These are phyloP conservation scores for Coniochaeta hoffmannii DNA, from an alignment of 2,329 filamentous ascomycete species.

Conservation along the genomic window DNA sequence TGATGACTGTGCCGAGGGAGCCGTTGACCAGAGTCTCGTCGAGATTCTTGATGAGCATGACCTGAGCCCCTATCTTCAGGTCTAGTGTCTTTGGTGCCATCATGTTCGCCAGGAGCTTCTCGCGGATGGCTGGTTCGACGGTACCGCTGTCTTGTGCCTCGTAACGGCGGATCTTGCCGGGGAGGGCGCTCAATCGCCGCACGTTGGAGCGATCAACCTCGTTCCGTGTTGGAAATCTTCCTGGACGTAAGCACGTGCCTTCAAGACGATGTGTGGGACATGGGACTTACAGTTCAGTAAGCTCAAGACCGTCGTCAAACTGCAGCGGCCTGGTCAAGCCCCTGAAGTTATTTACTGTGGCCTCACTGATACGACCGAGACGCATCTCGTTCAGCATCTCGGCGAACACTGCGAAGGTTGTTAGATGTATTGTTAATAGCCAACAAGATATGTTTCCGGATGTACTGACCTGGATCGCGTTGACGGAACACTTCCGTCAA, in stretches of 20 bases:
- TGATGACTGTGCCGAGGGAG: constrained; percentile 77
- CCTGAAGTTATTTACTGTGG: constrained; percentile 71
- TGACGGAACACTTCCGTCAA: constrained; percentile 95
- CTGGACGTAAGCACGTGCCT: constrained; percentile 14
- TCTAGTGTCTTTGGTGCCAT: constrained; percentile 81
- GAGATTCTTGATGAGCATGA: constrained; percentile 99
- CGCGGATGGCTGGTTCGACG: constrained; percentile 61
- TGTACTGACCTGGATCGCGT: constrained; percentile 59
- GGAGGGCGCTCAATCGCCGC: constrained; percentile 62
- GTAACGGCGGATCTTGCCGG: constrained; percentile 61
- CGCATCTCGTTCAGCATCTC: constrained; percentile 98
- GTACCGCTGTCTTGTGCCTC: constrained; percentile 69
- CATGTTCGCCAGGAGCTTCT: constrained; percentile 78
- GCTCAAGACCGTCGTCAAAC: constrained; percentile 67
- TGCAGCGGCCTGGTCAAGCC: constrained; percentile 62
- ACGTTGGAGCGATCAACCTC: constrained; percentile 88
- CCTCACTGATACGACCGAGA: constrained; percentile 69
- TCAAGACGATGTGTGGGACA: constrained; percentile 13
- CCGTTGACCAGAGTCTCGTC: constrained; percentile 92
- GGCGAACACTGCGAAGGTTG: constrained; percentile 61
- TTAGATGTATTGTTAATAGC: constrained; percentile 17
- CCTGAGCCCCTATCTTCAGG: constrained; percentile 86
- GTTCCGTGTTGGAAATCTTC: constrained; percentile 71
- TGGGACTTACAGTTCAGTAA: constrained; percentile 67
- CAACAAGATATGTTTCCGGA: not conserved